Base-by-base conservation (phyloP, 2,329 filamentous ascomycete genomes). In the Chaetomium globosum region DNA sequence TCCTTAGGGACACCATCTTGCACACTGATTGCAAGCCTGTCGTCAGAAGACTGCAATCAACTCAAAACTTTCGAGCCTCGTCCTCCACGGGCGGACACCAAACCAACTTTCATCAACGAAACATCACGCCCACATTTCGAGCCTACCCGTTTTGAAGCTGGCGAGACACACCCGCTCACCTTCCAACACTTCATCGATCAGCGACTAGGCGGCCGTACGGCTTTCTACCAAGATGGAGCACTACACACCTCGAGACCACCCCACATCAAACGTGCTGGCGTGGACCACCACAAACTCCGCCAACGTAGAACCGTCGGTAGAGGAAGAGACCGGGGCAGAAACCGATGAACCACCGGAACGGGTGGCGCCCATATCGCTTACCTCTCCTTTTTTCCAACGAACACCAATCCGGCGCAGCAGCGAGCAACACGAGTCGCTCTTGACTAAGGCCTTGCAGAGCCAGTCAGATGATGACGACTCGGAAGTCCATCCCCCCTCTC, bases 341-440 rank as follows among this genome's bases (percentile, higher is more conserved):
- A 83, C 88, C 59, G 94, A 98, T 77, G 94, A 98, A 77, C 93
- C 93, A 58, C 93, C 93, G 72, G 93, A 97, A 79, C 73, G 78
- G 74, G 69, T 68, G 56, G 68, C 68, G 68, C 65, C 65, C 36
- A 58, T 63, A 28, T 73, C 70, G 57, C 71, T 70, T 54, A 72
- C 67, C 67, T 72, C 60, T 70, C 75, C 70, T 70, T 79, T 74
- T 76, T 87, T 80, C 75, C 77, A 77, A 73, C 81, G 80, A 76
- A 82, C 78, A 59, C 75, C 74, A 57, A 79, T 83, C 62, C 80
- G 80, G 72, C 78, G 80, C 48, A 77, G 83, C 39, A 80, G 76
- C 36, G 82, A 85, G 62, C 85, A 84, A 59, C 87, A 91, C 71
- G 86, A 92, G 73, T 98, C 95, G 16, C 85, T 99, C 48, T 82